Conservation (phyloP, 2,329 filamentous ascomycete genomes). For the Gnomoniopsis smithogilvyi region DNA sequence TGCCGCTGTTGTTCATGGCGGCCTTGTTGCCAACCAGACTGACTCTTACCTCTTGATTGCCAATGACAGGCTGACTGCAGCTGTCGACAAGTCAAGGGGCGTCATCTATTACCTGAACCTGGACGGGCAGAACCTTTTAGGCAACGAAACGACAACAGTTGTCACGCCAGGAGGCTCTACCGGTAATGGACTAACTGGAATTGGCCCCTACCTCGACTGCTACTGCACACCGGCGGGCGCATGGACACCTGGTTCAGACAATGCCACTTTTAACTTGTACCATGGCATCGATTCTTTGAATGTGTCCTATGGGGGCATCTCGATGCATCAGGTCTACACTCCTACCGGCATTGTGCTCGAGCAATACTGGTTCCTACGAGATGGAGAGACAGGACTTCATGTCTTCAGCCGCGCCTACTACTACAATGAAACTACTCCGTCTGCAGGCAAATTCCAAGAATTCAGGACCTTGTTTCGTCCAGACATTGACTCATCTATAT, state of each 20-base stretch:
- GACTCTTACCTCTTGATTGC: constrained; percentile 16
- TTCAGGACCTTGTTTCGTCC: constrained; percentile 60
- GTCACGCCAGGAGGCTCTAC: constrained; percentile 16
- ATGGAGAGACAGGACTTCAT: constrained; percentile 61
- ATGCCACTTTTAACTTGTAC: constrained; percentile 48
- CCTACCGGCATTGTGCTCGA: constrained; percentile 57
- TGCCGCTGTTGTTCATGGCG: not conserved
- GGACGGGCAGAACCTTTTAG: constrained; percentile 17
- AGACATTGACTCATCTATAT: constrained; percentile 54
- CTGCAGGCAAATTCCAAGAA: constrained; percentile 57
- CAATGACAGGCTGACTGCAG: constrained; percentile 17
- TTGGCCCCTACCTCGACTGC: constrained; percentile 41
- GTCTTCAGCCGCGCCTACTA: constrained; percentile 59
- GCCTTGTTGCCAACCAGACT: constrained; percentile 16
- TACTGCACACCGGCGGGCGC: constrained; percentile 58
- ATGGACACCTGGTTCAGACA: constrained; percentile 52
- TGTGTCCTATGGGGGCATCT: constrained; percentile 53
- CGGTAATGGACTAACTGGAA: constrained; percentile 8
- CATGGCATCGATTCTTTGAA: constrained; percentile 47
- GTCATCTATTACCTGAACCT: constrained; percentile 12
- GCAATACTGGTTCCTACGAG: constrained; percentile 63
- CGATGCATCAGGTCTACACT: constrained; percentile 57
- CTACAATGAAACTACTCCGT: constrained; percentile 53
- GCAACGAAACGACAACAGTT: not conserved
- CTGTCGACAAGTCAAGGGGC: constrained; percentile 15